Conservation (phyloP, 371 early-diverging fungal species). For the Circinella umbellata region DNA sequence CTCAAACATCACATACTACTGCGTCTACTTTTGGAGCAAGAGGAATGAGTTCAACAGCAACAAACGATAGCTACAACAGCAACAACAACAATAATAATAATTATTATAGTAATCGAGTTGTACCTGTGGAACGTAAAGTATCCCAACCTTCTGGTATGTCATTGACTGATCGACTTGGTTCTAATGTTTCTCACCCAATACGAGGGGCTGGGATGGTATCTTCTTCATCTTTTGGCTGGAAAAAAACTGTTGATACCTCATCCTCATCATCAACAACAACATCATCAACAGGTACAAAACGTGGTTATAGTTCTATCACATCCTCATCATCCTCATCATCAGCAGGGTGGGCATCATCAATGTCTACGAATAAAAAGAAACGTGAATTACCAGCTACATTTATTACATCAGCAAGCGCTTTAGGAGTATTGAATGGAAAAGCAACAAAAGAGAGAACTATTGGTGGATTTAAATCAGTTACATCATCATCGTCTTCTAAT, state of each 20-base stretch:
- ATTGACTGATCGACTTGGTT: background rate
- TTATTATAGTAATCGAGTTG: background rate
- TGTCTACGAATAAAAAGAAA: background rate
- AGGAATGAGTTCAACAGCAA: background rate
- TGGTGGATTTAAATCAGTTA: background rate
- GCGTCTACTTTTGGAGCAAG: too few species aligned
- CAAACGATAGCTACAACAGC: background rate
- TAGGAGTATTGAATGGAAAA: background rate
- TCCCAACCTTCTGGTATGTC: conserved; percentile 4
- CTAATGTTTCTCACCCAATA: background rate
- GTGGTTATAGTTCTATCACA: background rate
- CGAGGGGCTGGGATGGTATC: conserved; percentile 2
- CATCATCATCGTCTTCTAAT: background rate
- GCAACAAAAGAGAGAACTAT: background rate
- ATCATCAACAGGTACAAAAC: background rate
- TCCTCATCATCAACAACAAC: background rate
- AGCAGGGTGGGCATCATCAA: background rate
- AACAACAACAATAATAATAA: too few species aligned
- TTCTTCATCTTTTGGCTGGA: background rate
- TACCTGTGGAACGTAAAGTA: background rate
- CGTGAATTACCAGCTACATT: background rate
- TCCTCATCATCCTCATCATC: background rate
- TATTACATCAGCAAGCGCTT: background rate
- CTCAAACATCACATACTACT: too few species aligned
- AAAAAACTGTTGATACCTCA: background rate